A percentile compares a stretch with the other conserved stretches of the same genome.
Conservation (phyloP, 164 flowering plant species). For the Stephania japonica region DNA sequence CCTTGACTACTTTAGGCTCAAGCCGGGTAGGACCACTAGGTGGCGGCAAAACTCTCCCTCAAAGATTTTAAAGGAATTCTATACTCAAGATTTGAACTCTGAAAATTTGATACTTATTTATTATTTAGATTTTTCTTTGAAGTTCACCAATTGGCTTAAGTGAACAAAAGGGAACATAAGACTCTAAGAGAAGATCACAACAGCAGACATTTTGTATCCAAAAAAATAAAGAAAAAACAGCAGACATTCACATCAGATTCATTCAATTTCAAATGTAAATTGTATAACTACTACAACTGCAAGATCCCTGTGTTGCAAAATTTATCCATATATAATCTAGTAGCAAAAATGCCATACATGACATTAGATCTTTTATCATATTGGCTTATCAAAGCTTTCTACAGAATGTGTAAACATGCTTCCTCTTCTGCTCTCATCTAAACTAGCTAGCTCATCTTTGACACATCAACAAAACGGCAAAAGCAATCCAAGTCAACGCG, state of each 20-base stretch:
- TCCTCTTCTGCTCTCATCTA: not conserved
- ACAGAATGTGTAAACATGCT: constrained; percentile 1
- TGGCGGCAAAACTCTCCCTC: too few species aligned
- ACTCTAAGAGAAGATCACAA: too few species aligned
- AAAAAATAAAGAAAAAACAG: too few species aligned
- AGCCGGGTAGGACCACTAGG: too few species aligned
- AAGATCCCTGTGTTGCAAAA: not conserved
- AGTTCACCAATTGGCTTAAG: too few species aligned
- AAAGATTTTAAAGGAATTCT: too few species aligned
- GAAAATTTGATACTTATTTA: too few species aligned
- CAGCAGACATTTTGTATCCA: too few species aligned
- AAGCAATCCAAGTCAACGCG: not conserved
- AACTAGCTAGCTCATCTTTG: not conserved
- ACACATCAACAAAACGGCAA: not conserved
- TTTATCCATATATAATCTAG: not conserved
- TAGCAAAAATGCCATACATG: not conserved
- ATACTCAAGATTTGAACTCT: too few species aligned
- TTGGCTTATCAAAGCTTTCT: not conserved
- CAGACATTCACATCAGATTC: not conserved
- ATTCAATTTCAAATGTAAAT: constrained; percentile 1
- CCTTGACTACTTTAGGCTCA: too few species aligned
- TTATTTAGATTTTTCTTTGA: too few species aligned
- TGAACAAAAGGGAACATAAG: too few species aligned
- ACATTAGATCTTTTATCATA: not conserved
- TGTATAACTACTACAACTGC: not conserved